Evolutionary conservation across 768 basidiomycete species (phyloP).

Genomic region (Auriscalpium orientale): DNA sequence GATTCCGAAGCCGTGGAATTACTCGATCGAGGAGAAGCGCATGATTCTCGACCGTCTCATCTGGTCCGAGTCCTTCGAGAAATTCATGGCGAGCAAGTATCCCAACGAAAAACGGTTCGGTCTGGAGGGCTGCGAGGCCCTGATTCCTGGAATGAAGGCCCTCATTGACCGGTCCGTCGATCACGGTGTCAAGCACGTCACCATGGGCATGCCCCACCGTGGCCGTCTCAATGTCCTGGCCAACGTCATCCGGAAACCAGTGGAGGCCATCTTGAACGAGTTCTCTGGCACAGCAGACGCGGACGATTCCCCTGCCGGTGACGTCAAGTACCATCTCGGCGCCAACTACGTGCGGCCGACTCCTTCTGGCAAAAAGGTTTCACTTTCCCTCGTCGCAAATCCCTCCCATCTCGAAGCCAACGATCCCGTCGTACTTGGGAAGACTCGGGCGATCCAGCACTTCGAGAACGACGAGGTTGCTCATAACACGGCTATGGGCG

Average conservation of each 20-base stretch:
- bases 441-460: constrained; percentile 95
- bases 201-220: constrained; percentile 99
- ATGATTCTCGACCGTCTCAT: constrained; percentile 99
- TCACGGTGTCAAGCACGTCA: constrained; percentile 89
- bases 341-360: constrained; percentile 98
- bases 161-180: constrained; percentile 98
- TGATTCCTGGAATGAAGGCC: constrained; percentile 99
- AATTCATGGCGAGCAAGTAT: constrained; percentile 96
- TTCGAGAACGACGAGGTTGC: constrained; percentile 79
- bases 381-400: constrained; percentile 95
- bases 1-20: constrained; percentile 94
- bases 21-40: constrained; percentile 95
- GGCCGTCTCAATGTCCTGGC: constrained; percentile 96
- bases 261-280: constrained; percentile 96
- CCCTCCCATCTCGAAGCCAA: constrained; percentile 97
- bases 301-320: constrained; percentile 81
- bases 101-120: constrained; percentile 99
- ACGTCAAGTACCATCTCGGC: constrained; percentile 98
- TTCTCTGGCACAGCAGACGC: constrained; percentile 68
- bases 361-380: constrained; percentile 95
- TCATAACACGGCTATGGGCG: constrained; percentile 86
- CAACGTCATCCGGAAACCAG: constrained; percentile 97
- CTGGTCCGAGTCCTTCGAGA: constrained; percentile 99
- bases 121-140: constrained; percentile 94
- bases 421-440: constrained; percentile 97